Base-by-base conservation (phyloP, 2,329 filamentous ascomycete genomes). In the Rhexocercosporidium sp. region DNA sequence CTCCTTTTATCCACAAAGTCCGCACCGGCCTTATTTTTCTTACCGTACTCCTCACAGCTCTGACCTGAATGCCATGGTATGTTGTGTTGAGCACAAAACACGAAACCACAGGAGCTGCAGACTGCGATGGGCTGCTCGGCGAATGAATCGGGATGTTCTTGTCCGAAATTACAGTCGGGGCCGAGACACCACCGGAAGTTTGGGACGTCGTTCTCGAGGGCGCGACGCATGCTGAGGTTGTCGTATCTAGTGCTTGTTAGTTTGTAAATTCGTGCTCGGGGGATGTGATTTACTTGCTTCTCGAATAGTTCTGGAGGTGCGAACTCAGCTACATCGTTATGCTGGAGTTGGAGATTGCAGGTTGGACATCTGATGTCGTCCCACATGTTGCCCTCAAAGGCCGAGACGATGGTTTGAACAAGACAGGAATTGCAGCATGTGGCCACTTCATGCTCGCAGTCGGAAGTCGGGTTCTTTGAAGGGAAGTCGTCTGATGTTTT, bases 121-220 rank as follows among this genome's bases (percentile, higher is more conserved):
- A 49, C 62, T 12, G 65, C 41, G 3, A 64, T 64, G 6, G 65
- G 62, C 9, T 66, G 27, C 5, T 64, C 20, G 12, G 34, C 27
- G 1, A 54, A 47, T 7, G 53, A 54, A 2, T 54, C 39, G 8
- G 65, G 62, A 25, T 72, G 67, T 51, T 70, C 68, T 62, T 71
- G 69, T 12, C 70, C 69, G 27, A 68, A 69, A 1, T 56, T 37
- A 53, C 70, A 72, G 44, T 34, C 34, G 14, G 67, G 67, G 8
- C 67, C 68, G 29, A 68, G 39, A 47, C 70, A 72, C 62, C 66
- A 69, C 31, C 67, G 61, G 53, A 71, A 72, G 25, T 65, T 70
- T 6, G 69, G 69, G 18, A 70, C 29, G 25, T 66, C 29, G 3
- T 12, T 22, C 22, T 68, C 64, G 14, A 67, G 56, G 14, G 63